These are phyloP conservation scores for Hondaea fermentalgiana DNA, from an alignment of 108 stramenopile species.

Conservation along the genomic window DNA sequence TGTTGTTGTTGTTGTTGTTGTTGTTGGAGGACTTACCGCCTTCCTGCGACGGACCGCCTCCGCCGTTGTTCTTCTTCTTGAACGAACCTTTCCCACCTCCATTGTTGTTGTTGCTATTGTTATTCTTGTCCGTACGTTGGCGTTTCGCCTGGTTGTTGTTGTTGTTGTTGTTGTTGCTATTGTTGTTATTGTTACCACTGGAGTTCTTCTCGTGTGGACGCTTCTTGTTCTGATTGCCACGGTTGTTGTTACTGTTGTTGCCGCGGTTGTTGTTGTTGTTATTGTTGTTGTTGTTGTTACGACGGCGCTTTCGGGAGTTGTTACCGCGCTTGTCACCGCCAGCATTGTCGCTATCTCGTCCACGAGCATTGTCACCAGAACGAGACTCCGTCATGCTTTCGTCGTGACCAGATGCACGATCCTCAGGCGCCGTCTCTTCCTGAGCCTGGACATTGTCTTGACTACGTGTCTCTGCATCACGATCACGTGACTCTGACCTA, in stretches of 20 bases:
- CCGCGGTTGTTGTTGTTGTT: background rate
- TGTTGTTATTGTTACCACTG: too few species aligned
- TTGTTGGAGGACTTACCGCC: background rate
- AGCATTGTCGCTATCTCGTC: background rate
- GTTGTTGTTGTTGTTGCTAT: background rate
- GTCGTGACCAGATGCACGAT: background rate
- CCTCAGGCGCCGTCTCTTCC: too few species aligned
- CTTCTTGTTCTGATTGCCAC: too few species aligned
- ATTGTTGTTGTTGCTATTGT: background rate
- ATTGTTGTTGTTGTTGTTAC: background rate
- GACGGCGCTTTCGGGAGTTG: background rate
- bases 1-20: background rate
- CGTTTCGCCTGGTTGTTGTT: background rate
- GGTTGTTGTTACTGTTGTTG: background rate
- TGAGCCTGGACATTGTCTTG: too few species aligned
- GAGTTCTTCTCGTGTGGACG: too few species aligned
- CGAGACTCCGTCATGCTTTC: background rate
- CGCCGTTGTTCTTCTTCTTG: too few species aligned
- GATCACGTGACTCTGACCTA: too few species aligned
- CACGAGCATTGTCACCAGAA: background rate
- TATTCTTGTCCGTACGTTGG: background rate
- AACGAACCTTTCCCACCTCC: too few species aligned
- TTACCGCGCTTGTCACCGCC: background rate
- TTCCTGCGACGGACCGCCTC: too few species aligned
- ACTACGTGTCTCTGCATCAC: too few species aligned